Evolutionary conservation across 169 alveolate genomes (phyloP).

Genomic region (Eimeria sp.): DNA sequence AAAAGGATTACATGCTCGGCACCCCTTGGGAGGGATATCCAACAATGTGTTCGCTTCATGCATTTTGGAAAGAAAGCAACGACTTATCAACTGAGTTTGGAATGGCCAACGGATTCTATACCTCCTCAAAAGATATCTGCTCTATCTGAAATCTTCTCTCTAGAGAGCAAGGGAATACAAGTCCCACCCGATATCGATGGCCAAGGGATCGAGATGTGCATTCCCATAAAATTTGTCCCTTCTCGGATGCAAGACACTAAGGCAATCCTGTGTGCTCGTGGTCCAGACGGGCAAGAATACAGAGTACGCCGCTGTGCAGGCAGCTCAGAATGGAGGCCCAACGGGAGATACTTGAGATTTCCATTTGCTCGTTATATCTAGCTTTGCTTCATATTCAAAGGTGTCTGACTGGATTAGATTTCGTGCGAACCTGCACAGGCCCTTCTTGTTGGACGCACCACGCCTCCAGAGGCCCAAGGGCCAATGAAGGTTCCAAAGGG

Average conservation of each 20-base stretch:
- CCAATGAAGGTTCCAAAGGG: conserved; percentile 83
- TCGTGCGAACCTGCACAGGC: conserved; percentile 71
- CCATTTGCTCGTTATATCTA: not conserved
- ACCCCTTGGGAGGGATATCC: conserved; percentile 75
- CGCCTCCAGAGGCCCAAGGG: conserved; percentile 88
- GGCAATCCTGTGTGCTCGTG: conserved; percentile 82
- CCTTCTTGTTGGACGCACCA: conserved; percentile 84
- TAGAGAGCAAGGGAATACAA: conserved; percentile 64
- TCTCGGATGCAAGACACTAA: conserved; percentile 83
- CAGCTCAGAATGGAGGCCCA: not conserved
- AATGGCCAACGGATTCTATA: conserved; percentile 46
- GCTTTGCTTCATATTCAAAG: not conserved
- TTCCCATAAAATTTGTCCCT: conserved; percentile 84
- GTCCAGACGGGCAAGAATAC: conserved; percentile 85
- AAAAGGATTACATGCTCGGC: conserved; percentile 78
- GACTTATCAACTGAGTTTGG: conserved; percentile 59
- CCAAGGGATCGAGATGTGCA: conserved; percentile 70
- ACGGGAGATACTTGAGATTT: not conserved
- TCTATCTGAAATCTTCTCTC: conserved; percentile 28
- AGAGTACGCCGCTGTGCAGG: conserved; percentile 10
- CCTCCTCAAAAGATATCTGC: conserved; percentile 21
- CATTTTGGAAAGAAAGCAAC: conserved; percentile 81
- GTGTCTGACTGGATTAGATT: not conserved
- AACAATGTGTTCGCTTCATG: conserved; percentile 76
- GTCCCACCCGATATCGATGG: conserved; percentile 62